Conservation (phyloP, 352 stramenopile genomes). For the Globisporangium polare region DNA sequence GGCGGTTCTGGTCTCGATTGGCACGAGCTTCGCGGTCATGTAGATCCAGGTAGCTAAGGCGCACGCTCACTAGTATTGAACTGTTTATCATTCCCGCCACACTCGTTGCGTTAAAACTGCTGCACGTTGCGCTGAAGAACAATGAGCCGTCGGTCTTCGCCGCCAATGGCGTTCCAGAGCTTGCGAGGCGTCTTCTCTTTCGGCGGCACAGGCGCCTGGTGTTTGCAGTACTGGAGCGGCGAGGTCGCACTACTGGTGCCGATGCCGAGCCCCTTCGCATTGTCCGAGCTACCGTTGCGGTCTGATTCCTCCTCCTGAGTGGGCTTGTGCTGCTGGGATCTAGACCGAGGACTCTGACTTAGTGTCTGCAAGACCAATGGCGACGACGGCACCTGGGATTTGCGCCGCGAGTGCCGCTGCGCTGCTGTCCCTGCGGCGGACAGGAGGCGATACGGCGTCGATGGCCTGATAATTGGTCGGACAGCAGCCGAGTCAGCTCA, state of each 20-base stretch:
- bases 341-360: constrained; percentile 21
- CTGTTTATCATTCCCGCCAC: no score
- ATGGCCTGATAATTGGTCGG: constrained; percentile 19
- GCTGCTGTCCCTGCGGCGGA: constrained; percentile 9
- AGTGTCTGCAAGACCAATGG: constrained; percentile 23
- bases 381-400: constrained; percentile 17
- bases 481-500: no score
- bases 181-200: constrained; percentile 65
- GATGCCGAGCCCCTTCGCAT: constrained; percentile 15
- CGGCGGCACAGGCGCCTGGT: constrained; percentile 43
- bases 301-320: background rate
- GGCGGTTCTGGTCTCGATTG: background rate
- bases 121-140: constrained; percentile 55
- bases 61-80: no score
- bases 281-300: background rate
- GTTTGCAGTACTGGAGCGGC: constrained; percentile 54
- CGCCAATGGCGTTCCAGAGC: constrained; percentile 75
- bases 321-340: background rate
- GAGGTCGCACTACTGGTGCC: constrained; percentile 6
- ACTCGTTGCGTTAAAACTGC: constrained; percentile 1
- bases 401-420: constrained; percentile 22
- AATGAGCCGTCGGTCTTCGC: constrained; percentile 67
- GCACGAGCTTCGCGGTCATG: background rate
- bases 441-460: constrained; percentile 27
- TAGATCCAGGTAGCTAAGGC: no score